Conservation (phyloP, 2,329 filamentous ascomycete genomes). For the Tolypocladium cylindrosporum region DNA sequence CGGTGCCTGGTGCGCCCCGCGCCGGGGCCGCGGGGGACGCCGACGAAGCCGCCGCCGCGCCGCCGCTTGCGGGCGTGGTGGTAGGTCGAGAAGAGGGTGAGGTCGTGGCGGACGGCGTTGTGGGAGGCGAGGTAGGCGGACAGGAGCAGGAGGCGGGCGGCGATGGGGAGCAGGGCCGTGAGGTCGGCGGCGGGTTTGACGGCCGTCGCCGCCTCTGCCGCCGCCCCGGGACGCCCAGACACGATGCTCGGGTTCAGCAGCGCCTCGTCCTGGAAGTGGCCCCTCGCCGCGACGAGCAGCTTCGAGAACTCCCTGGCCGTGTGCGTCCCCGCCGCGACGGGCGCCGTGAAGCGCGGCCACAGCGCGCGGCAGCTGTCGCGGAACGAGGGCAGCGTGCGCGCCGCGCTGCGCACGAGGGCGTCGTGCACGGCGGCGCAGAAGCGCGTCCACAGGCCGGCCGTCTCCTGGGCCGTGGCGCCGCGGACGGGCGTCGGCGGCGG, state of each 20-base stretch:
- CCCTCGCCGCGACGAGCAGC: slow-evolving; percentile 61
- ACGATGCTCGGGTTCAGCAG: slow-evolving; percentile 57
- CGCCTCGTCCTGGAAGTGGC: slow-evolving; percentile 64
- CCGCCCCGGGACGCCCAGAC: not conserved
- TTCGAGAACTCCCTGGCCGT: slow-evolving; percentile 74
- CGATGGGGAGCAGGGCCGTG: slow-evolving; percentile 54
- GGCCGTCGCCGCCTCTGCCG: not conserved
- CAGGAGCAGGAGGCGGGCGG: slow-evolving; percentile 63
- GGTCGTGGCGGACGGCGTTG: slow-evolving; percentile 65
- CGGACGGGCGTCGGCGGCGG: slow-evolving; percentile 31
- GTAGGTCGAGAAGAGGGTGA: slow-evolving; percentile 65
- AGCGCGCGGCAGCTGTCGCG: slow-evolving; percentile 59
- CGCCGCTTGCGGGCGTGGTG: slow-evolving; percentile 42
- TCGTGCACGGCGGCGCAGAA: slow-evolving; percentile 85
- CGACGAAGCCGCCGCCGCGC: slow-evolving; percentile 35
- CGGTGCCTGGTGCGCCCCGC: slow-evolving; percentile 41
- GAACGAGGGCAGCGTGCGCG: slow-evolving; percentile 68
- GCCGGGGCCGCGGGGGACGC: slow-evolving; percentile 11
- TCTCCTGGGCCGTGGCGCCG: slow-evolving; percentile 44
- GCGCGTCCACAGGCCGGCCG: slow-evolving; percentile 63
- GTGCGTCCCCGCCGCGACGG: slow-evolving; percentile 64
- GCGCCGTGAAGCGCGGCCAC: slow-evolving; percentile 78
- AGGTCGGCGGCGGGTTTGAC: slow-evolving; percentile 29
- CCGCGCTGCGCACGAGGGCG: slow-evolving; percentile 69
- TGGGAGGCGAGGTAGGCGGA: slow-evolving; percentile 75